Base-by-base conservation (phyloP, 2,329 filamentous ascomycete species). In the Colletotrichum ledebouriae region DNA sequence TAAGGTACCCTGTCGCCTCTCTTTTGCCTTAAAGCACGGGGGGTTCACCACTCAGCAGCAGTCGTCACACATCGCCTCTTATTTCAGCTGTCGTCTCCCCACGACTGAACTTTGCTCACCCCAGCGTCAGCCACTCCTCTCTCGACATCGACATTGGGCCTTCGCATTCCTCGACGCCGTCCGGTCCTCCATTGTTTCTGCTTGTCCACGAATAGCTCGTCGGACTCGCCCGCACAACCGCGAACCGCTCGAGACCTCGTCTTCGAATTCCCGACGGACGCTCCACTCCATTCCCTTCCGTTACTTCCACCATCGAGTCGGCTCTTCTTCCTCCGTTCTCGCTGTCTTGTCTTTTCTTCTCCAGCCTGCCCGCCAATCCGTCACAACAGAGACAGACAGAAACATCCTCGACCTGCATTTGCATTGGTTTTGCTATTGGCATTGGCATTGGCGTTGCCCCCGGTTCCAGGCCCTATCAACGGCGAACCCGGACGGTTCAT, bases 41-140 rank as follows among this genome's bases (percentile, higher is more conserved):
- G 59, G 50, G 61, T 55, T 59, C 61, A 39, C 37, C 37, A 39
- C 12, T 39, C 37, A 39, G 37, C 37, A 39, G 37, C 15, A 50
- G 58, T 56, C 61, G 61, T 65, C 61, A 65, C 55, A 33, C 61
- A 47, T 68, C 34, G 66, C 66, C 66, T 68, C 66, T 68, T 65
- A 59, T 60, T 68, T 68, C 61, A 68, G 66, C 66, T 68, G 66
- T 59, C 53, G 33, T 42, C 61, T 65, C 50, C 47, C 60, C 33
- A 41, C 65, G 53, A 64, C 65, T 39, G 25, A 59, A 53, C 64
- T 58, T 41, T 58, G 22, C 37, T 46, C 52, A 52, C 59, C 59
- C 59, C 46, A 68, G 49, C 61, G 49, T 34, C 66, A 55, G 55
- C 55, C 65, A 68, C 60, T 65, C 61, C 25, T 64, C 65, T 55